A percentile compares a stretch with the other conserved stretches of the same genome.
Conservation (phyloP, 2,329 filamentous ascomycete species). For the Colletotrichum orbiculare region DNA sequence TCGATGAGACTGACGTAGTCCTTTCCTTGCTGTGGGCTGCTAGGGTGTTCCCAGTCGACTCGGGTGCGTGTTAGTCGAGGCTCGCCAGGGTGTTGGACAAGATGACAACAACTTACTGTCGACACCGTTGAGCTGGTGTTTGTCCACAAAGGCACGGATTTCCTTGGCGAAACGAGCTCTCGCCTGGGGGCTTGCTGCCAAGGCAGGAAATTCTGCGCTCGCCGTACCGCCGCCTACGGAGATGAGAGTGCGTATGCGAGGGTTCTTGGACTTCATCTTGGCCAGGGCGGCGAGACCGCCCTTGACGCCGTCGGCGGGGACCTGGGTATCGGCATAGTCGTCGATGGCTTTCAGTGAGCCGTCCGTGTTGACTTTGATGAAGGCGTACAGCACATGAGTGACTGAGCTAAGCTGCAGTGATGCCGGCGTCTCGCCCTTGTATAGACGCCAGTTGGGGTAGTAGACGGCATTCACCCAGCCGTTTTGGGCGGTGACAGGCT, state of each 20-base stretch:
- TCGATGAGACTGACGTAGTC: slow-evolving; percentile 68
- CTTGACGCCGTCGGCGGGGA: slow-evolving; percentile 66
- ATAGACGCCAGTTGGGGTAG: slow-evolving; percentile 74
- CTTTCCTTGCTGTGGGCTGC: slow-evolving; percentile 61
- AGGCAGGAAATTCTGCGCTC: slow-evolving; percentile 69
- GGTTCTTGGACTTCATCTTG: slow-evolving; percentile 67
- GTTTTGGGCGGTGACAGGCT: not conserved
- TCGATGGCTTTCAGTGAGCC: slow-evolving; percentile 57
- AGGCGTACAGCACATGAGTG: slow-evolving; percentile 74
- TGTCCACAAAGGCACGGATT: slow-evolving; percentile 64
- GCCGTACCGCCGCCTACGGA: slow-evolving; percentile 74
- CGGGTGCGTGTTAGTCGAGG: too few species aligned
- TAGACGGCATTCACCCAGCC: slow-evolving; percentile 59
- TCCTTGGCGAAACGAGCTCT: slow-evolving; percentile 66
- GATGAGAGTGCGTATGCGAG: slow-evolving; percentile 67
- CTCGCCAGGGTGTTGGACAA: slow-evolving; percentile 46
- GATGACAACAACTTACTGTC: slow-evolving; percentile 59
- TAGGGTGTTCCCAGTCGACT: slow-evolving; percentile 76
- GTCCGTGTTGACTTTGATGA: slow-evolving; percentile 52
- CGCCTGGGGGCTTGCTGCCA: slow-evolving; percentile 60
- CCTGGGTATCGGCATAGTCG: slow-evolving; percentile 71
- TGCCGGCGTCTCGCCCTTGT: slow-evolving; percentile 69
- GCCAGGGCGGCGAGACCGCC: slow-evolving; percentile 71
- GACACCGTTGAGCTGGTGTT: slow-evolving; percentile 70
- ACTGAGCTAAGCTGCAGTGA: slow-evolving; percentile 65